A percentile compares a stretch with the other conserved stretches of the same genome.
These are phyloP conservation scores for Botrytis tulipae DNA, from an alignment of 2,329 filamentous ascomycete species.

Conservation along the genomic window DNA sequence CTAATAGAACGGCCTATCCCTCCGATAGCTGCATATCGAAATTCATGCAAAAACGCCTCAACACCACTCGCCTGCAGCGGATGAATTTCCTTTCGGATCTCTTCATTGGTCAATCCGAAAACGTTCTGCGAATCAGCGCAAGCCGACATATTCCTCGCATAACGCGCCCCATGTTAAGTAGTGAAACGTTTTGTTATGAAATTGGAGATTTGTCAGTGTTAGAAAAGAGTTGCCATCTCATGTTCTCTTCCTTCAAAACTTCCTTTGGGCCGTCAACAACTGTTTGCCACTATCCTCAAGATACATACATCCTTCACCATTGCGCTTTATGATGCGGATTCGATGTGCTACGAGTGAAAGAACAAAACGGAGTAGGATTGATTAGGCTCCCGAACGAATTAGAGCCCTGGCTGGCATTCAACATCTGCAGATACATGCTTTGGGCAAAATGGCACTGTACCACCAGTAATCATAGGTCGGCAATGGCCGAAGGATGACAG, in stretches of 20 bases:
- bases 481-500: conserved; percentile 11
- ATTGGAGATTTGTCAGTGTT: conserved; percentile 19
- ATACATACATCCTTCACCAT: neutral
- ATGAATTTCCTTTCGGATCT: conserved; percentile 10
- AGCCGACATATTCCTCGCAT: conserved; percentile 21
- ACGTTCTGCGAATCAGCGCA: conserved; percentile 28
- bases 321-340: neutral
- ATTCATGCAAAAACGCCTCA: conserved; percentile 31
- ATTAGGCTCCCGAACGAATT: neutral
- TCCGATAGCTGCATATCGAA: conserved; percentile 21
- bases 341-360: neutral
- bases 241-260: neutral
- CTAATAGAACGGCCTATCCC: conserved; percentile 11
- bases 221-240: neutral
- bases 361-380: neutral
- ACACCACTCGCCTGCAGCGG: conserved; percentile 24
- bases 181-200: conserved; percentile 8
- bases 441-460: neutral
- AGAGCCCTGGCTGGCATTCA: neutral
- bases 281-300: neutral
- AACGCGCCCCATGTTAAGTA: neutral
- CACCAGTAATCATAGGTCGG: conserved; percentile 11
- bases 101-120: conserved; percentile 26
- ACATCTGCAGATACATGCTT: conserved; percentile 9
- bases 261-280: neutral